Base-by-base conservation (phyloP, 306 rosid species). In the Biancaea sappan region DNA sequence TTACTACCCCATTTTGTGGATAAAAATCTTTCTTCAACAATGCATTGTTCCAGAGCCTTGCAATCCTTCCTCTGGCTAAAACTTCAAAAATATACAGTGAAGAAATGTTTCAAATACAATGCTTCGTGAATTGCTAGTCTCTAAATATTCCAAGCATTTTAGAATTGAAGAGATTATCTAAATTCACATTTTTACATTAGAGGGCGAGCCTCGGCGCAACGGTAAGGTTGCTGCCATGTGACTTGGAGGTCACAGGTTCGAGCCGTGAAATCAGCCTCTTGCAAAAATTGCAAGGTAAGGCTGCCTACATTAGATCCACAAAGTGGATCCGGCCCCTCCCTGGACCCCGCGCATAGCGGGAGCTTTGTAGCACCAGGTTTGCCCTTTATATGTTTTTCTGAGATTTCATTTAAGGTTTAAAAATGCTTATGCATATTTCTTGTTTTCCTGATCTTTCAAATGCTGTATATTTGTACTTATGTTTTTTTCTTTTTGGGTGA, bases 401-500 rank as follows among this genome's bases (percentile, higher is more conserved):
- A 34, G 47, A 62, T 61, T 61, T 61, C 12, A 11, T 31, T 31
- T 5, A 28, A 56, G 9, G 19, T 56, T 56, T 9, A 56, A 14
- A 25, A 12, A 13, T 56, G 62, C 62, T 56, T 18, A 9, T 62
- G 68, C 48, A 19, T 62, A 22, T 18, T n/a, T n/a, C 11, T n/a
- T 32, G 22, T 60, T 60, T 56, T 75, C 57, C 28, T 50, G 51
- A 60, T 43, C 63, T 67, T 24, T 21, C 11, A 51, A 31, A 41
- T 57, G 25, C 16, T 66, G 43, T 34, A 75, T 66, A 60, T 31
- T 61, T 48, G 37, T 71, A 50, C 50, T 12, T 61, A 44, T 72
- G 51, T 29, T 40, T n/a, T n/a, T n/a, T n/a, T n/a, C n/a, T n/a
- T 81, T 71, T 77, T 63, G 53, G 44, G 31, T 35, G 64, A 56